These are phyloP conservation scores for Linnemannia zychae DNA, from an alignment of 192 early-diverging fungal species.

Conservation along the genomic window DNA sequence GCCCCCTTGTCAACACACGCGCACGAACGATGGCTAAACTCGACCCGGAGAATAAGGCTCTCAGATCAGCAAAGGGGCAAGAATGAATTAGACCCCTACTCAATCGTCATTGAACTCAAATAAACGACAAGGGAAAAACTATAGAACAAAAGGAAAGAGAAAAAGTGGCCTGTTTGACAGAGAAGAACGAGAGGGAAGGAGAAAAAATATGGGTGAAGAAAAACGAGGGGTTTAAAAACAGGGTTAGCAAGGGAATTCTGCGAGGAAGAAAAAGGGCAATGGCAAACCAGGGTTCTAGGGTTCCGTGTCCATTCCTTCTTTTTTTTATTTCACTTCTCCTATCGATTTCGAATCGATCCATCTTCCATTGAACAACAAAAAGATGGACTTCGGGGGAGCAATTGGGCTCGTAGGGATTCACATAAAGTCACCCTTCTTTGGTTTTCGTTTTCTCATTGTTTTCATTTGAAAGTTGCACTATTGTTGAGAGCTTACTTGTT, in stretches of 20 bases:
- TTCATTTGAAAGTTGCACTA: neutral
- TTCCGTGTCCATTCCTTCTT: neutral
- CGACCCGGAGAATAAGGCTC: slow-evolving; percentile 2
- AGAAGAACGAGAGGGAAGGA: neutral
- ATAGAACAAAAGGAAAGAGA: neutral
- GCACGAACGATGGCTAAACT: slow-evolving; percentile 3
- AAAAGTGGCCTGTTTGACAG: neutral
- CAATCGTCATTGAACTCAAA: neutral
- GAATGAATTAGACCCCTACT: neutral
- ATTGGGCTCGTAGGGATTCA: neutral
- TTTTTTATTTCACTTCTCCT: neutral
- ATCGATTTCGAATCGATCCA: neutral
- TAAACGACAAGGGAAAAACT: neutral
- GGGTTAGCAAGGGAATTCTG: neutral
- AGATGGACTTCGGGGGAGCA: neutral
- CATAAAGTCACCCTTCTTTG: neutral
- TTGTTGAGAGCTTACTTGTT: slow-evolving; percentile 1
- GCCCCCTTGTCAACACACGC: neutral
- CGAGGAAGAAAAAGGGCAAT: neutral
- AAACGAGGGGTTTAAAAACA: neutral
- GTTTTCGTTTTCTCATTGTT: neutral
- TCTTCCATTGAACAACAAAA: neutral
- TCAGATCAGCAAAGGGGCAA: neutral
- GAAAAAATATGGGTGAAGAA: neutral
- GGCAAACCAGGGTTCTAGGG: neutral